phyloP scores from a whole-genome alignment of 129 eudicot genomes.

The Escallonia herrerae region DNA sequence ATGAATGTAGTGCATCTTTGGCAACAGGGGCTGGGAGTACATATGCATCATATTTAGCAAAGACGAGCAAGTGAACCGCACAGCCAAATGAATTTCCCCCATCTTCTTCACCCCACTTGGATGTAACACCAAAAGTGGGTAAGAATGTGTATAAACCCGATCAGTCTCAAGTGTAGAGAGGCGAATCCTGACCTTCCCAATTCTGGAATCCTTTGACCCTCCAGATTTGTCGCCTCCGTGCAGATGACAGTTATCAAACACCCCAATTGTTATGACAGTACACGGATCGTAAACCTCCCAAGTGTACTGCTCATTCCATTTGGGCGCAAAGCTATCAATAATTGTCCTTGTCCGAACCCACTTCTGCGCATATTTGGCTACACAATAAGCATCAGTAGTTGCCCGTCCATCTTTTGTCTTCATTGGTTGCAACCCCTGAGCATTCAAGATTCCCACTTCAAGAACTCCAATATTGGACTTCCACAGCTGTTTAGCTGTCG shows the following conservation, averaged over 20 bases:
- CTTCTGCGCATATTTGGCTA: slow-evolving; percentile 58
- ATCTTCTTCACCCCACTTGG: slow-evolving; percentile 61
- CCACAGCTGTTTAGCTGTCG: slow-evolving; percentile 62
- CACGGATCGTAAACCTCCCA: slow-evolving; percentile 74
- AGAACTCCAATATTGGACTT: slow-evolving; percentile 58
- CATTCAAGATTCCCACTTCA: slow-evolving; percentile 52
- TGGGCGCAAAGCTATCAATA: slow-evolving; percentile 52
- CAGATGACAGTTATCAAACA: slow-evolving; percentile 59
- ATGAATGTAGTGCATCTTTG: slow-evolving; percentile 85
- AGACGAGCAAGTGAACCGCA: slow-evolving; percentile 53
- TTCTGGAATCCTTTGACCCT: slow-evolving; percentile 47
- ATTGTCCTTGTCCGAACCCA: slow-evolving; percentile 64
- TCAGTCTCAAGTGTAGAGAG: slow-evolving; percentile 60
- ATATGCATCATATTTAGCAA: slow-evolving; percentile 61
- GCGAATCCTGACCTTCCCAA: slow-evolving; percentile 59
- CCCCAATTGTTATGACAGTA: slow-evolving; percentile 56
- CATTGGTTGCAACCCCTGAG: slow-evolving; percentile 54
- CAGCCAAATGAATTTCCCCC: slow-evolving; percentile 70
- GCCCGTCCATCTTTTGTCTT: slow-evolving; percentile 55
- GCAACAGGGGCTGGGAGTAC: slow-evolving; percentile 56
- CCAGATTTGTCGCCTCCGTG: slow-evolving; percentile 49
- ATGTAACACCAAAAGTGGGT: slow-evolving; percentile 57
- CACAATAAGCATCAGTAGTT: slow-evolving; percentile 64
- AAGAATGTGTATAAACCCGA: slow-evolving; percentile 60
- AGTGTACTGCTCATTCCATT: slow-evolving; percentile 64